Evolutionary conservation across 2,329 filamentous ascomycete genomes (phyloP), one percentile per base, ranked within the genome.

Genomic region (Talaromyces islandicus): DNA sequence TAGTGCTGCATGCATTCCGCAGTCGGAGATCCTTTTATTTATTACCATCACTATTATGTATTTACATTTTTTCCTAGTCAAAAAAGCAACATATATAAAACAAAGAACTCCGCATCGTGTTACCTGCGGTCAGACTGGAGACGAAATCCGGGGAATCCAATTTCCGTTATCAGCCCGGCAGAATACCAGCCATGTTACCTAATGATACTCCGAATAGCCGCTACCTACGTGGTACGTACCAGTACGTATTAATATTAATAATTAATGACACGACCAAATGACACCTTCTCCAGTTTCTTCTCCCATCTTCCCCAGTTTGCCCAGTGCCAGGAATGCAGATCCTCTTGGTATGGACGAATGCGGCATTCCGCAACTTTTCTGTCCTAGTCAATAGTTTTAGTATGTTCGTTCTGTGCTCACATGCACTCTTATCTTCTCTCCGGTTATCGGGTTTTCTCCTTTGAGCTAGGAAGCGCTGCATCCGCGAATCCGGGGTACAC

Each of bases 401-500:
- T n/a, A n/a, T n/a, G n/a, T n/a, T n/a, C n/a, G n/a, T n/a, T n/a
- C 35, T 7, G 4, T 35, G 12, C 32, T 35, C 32, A 5, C 12
- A 35, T 14, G 32, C 12, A 38, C 12, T 38, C 35, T 38, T 38
- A 38, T 38, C 35, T 38, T 6, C 3, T 5, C 35, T 38, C 35
- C 35, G 35, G 35, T 38, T 38, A 38, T 38, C 35, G 35, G 35
- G 14, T n/a, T 35, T 32, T 14, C 12, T 14, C 3, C 4, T 12
- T 4, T 35, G 32, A 12, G 32, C 6, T 14, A 17, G 27, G 41
- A n/a, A 19, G 19, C 29, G 29, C 29, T 30, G 29, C 19, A 25
- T 14, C 54, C 54, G 54, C 25, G 38, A 56, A 56, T 56, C 54
- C 54, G 54, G 54, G 54, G 54, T 56, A 38, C 38, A 19, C 25